A percentile compares a stretch with the other conserved stretches of the same genome.
These are phyloP conservation scores for Fusarium secorum DNA, from an alignment of 2,329 filamentous ascomycete species.

Conservation along the genomic window DNA sequence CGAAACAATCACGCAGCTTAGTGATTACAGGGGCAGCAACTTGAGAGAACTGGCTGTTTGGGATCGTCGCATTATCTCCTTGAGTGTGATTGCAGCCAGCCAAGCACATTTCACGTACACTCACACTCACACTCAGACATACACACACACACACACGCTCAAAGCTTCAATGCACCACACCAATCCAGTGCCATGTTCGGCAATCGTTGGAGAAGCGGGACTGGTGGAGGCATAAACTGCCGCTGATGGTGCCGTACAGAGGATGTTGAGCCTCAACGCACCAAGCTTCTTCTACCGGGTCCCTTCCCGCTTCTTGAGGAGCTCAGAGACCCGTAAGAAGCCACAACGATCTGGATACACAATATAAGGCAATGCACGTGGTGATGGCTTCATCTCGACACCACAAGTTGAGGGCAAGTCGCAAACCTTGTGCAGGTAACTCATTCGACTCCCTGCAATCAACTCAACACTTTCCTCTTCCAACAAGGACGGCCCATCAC, in stretches of 20 bases:
- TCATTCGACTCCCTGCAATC: background rate
- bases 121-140: background rate
- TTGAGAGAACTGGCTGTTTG: background rate
- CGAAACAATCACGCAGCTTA: constrained; percentile 9
- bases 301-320: constrained; percentile 37
- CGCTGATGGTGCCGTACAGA: constrained; percentile 39
- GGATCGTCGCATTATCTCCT: background rate
- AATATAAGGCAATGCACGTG: constrained; percentile 14
- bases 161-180: constrained; percentile 23
- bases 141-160: background rate
- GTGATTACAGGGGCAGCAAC: background rate
- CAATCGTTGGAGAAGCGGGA: constrained; percentile 46
- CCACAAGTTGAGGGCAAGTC: background rate
- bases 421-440: background rate
- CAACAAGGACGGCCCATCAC: background rate
- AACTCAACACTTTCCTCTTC: background rate
- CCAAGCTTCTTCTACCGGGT: constrained; percentile 39
- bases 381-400: constrained; percentile 38
- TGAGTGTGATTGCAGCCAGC: background rate
- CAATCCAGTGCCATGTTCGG: constrained; percentile 39
- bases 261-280: constrained; percentile 39
- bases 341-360: constrained; percentile 32
- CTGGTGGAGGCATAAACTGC: constrained; percentile 41
- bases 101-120: background rate
- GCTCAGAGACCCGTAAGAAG: constrained; percentile 29